Percentiles rank a stretch among this genome's conserved stretches.
phyloP scores from a whole-genome alignment of 2,329 filamentous ascomycete genomes.

The Xylariaceae sp. region DNA sequence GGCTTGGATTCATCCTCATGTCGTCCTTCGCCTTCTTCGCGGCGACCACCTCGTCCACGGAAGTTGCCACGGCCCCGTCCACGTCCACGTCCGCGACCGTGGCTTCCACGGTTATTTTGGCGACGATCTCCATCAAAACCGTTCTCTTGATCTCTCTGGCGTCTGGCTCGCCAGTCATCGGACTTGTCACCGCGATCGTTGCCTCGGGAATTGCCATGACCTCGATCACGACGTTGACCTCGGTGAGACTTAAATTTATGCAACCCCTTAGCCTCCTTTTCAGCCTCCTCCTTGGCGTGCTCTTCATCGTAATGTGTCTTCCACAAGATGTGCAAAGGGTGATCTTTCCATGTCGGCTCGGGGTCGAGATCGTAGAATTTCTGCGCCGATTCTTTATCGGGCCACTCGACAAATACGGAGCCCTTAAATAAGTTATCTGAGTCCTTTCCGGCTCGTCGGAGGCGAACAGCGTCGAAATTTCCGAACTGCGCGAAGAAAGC shows the following conservation, averaged over 20 bases:
- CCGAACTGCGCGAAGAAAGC: slow-evolving; percentile 83
- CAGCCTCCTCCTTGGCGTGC: slow-evolving; percentile 68
- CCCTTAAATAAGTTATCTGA: slow-evolving; percentile 86
- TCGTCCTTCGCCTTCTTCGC: slow-evolving; percentile 29
- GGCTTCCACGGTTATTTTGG: slow-evolving; percentile 27
- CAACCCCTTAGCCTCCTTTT: slow-evolving; percentile 54
- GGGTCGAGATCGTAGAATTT: slow-evolving; percentile 77
- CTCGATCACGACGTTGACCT: slow-evolving; percentile 33
- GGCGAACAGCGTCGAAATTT: slow-evolving; percentile 74
- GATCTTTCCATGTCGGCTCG: slow-evolving; percentile 77
- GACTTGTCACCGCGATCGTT: slow-evolving; percentile 32
- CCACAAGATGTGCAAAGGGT: slow-evolving; percentile 75
- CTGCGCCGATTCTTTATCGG: slow-evolving; percentile 70
- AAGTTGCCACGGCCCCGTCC: slow-evolving; percentile 38
- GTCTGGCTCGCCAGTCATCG: slow-evolving; percentile 61
- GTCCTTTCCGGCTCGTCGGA: slow-evolving; percentile 63
- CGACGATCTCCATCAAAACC: slow-evolving; percentile 50
- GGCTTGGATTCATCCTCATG: slow-evolving; percentile 18
- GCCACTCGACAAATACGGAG: slow-evolving; percentile 93
- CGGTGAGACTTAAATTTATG: slow-evolving; percentile 30
- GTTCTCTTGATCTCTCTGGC: slow-evolving; percentile 57
- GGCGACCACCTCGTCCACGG: slow-evolving; percentile 35
- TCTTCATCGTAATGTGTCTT: slow-evolving; percentile 85
- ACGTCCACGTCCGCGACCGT: slow-evolving; percentile 35
- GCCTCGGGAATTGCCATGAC: slow-evolving; percentile 32